Evolutionary conservation across 2,329 filamentous ascomycete species (phyloP).

Genomic region (Colletotrichum sp.): DNA sequence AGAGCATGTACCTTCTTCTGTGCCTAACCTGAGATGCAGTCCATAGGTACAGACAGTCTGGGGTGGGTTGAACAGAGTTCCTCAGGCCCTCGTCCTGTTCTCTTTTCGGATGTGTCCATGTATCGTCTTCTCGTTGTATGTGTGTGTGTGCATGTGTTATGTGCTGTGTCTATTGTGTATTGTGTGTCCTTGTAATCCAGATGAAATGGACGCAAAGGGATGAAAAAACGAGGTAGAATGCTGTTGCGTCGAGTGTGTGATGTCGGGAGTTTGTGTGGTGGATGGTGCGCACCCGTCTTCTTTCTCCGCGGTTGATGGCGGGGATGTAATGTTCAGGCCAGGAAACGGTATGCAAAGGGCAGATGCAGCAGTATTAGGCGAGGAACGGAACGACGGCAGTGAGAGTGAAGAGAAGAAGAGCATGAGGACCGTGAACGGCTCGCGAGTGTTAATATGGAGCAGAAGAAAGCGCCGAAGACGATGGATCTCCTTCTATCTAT

Average conservation of each 20-base stretch:
- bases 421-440: background rate
- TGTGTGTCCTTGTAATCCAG: background rate
- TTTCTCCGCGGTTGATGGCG: background rate
- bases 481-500: background rate
- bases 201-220: background rate
- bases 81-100: background rate
- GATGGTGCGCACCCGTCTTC: background rate
- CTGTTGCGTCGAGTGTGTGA: background rate
- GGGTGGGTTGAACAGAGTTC: constrained; percentile 1
- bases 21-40: background rate
- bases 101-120: background rate
- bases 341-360: background rate
- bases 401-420: background rate
- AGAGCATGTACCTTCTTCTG: background rate
- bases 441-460: background rate
- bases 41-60: background rate
- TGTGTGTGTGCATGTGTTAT: background rate
- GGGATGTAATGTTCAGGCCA: background rate
- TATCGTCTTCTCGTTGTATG: background rate
- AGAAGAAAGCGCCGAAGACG: background rate
- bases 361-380: background rate
- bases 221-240: background rate
- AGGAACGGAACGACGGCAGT: background rate
- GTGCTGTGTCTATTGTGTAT: background rate
- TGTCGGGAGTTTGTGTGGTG: background rate